Evolutionary conservation across 805 yeast species (phyloP), one percentile per base, ranked within the genome.

Genomic region (Saccharomycopsis microspora): DNA sequence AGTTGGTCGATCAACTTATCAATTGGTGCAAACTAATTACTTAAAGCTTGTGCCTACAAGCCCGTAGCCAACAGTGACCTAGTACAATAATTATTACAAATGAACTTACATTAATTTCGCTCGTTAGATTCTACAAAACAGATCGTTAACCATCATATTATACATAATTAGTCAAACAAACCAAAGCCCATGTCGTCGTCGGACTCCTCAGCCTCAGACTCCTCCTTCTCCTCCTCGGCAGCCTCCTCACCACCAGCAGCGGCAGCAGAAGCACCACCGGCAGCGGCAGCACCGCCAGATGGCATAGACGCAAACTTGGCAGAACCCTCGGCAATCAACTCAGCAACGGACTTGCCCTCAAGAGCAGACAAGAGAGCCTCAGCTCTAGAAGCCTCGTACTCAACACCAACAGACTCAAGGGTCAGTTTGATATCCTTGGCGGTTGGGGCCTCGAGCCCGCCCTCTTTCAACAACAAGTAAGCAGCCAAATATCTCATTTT

Each of bases 401-500:
- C 98, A 62, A 86, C 82, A 72, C 97, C 97, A 64, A 90, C 97
- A 52, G 97, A 75, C 68, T 85, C 83, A 68, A 93, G 81, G 65
- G 93, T 83, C 61, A 82, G 64, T 73, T 85, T 75, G 78, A 93
- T 78, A 72, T 87, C 90, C 66, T 84, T 80, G 63, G 95, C 94
- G 61, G 95, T 76, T 74, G 98, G 97, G 64, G 93, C 67, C 69
- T 88, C 70, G 78, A 80, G 82, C 71, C 97, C 98, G 74, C 96
- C 96, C 71, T 93, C 88, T 76, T 83, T 88, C 74, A 93, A 82
- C 76, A 90, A 84, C 74, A 93, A 84, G 80, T 93, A 93, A 74
- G 98, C 97, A 76, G 98, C 98, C 76, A 93, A 84, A 82, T 90
- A 90, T 85, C 88, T 93, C 97, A 88, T 62, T 51, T 45, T 51